phyloP scores from a whole-genome alignment of 495 filamentous ascomycete species.

The Penicillium tannophilum region DNA sequence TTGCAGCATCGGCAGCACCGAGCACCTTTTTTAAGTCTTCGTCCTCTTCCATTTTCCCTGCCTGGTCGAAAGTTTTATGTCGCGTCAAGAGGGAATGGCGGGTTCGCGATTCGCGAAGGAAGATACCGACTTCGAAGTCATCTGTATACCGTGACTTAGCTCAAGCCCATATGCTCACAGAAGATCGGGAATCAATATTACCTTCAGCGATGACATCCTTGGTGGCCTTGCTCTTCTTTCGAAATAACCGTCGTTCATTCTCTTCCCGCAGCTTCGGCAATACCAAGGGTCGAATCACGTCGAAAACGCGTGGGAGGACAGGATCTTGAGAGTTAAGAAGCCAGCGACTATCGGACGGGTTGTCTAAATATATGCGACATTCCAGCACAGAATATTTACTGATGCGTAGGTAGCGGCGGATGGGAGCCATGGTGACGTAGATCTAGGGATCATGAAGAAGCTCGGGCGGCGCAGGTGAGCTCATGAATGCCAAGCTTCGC shows the following conservation, averaged over 20 bases:
- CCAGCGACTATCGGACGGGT: constrained; percentile 82
- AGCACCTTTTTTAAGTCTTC: constrained; percentile 51
- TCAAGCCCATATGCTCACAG: neutral
- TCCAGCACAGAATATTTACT: constrained; percentile 90
- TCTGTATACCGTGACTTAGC: constrained; percentile 51
- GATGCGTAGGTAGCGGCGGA: constrained; percentile 80
- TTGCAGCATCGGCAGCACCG: constrained; percentile 46
- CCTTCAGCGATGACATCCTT: constrained; percentile 88
- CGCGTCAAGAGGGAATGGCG: constrained; percentile 87
- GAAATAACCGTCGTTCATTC: constrained; percentile 59
- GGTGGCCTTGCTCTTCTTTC: constrained; percentile 71
- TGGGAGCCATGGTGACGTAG: constrained; percentile 66
- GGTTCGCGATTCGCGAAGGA: constrained; percentile 85
- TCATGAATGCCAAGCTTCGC: constrained; percentile 6
- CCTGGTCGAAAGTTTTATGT: constrained; percentile 67
- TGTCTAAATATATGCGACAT: constrained; percentile 92
- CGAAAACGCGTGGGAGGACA: constrained; percentile 77
- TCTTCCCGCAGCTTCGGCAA: constrained; percentile 90
- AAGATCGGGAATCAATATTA: constrained; percentile 33
- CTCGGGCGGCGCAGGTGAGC: constrained; percentile 6
- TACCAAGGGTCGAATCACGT: constrained; percentile 79
- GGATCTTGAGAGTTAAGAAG: constrained; percentile 69
- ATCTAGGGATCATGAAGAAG: neutral
- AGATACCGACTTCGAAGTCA: constrained; percentile 93
- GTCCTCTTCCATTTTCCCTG: constrained; percentile 51